phyloP scores from a whole-genome alignment of 257 asterid species.

The Craterostigma plantagineum region DNA sequence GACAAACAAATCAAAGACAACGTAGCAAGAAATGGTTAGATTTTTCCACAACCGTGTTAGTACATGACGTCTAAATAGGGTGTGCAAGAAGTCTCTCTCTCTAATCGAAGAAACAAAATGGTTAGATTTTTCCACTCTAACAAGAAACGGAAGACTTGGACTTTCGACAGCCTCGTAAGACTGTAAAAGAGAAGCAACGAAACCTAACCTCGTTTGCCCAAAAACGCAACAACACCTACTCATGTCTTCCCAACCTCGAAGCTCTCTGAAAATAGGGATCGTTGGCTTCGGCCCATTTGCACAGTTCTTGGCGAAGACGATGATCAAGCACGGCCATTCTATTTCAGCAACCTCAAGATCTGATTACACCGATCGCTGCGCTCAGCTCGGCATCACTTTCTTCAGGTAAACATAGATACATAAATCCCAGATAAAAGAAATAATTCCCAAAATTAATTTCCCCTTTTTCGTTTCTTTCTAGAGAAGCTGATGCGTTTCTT shows the following conservation, averaged over 20 bases:
- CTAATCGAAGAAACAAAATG: too few relatives aligned
- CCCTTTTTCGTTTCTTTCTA: constrained; percentile 14
- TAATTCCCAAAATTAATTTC: background rate
- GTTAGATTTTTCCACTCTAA: too few relatives aligned
- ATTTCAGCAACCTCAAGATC: constrained; percentile 62
- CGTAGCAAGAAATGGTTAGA: too few relatives aligned
- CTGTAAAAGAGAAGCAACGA: background rate
- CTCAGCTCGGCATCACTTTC: constrained; percentile 42
- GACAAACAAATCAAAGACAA: too few relatives aligned
- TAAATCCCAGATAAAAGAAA: background rate
- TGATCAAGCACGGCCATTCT: constrained; percentile 53
- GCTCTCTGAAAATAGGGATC: constrained; percentile 43
- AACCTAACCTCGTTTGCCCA: too few relatives aligned
- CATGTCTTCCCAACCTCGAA: constrained; percentile 19
- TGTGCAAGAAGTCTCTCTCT: too few relatives aligned
- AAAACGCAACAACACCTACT: background rate
- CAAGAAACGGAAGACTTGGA: background rate
- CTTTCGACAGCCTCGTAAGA: background rate
- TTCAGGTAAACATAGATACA: constrained; percentile 25
- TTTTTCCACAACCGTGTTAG: too few relatives aligned
- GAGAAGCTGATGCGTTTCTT: constrained; percentile 44
- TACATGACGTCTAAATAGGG: too few relatives aligned
- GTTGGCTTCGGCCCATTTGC: constrained; percentile 80
- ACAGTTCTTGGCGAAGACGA: constrained; percentile 48
- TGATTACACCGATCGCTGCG: constrained; percentile 42